Conservation (phyloP, 2,329 filamentous ascomycete genomes). For the Westerdykella sp. region DNA sequence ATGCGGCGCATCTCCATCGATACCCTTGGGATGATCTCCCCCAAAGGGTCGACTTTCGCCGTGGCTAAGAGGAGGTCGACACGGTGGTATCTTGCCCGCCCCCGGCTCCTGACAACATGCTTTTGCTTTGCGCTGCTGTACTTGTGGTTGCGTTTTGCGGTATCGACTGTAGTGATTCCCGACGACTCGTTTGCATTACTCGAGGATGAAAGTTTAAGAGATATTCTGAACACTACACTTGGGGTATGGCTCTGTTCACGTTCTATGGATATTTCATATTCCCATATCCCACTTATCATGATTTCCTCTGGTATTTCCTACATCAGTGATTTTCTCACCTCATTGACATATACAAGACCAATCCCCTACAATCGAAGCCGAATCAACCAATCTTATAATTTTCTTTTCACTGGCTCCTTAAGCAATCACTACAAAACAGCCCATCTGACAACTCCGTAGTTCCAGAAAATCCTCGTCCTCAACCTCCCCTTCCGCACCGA, state of each 20-base stretch:
- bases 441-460: slow-evolving; percentile 32
- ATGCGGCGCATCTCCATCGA: slow-evolving; percentile 28
- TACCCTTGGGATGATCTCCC: slow-evolving; percentile 20
- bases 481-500: slow-evolving; percentile 49
- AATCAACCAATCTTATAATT: too few relatives aligned
- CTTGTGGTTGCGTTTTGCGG: slow-evolving; percentile 15
- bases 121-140: slow-evolving; percentile 19
- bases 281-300: not conserved
- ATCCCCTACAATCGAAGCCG: too few relatives aligned
- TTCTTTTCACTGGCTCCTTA: too few relatives aligned
- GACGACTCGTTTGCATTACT: slow-evolving; percentile 19
- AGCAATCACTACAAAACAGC: too few relatives aligned
- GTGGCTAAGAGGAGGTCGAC: slow-evolving; percentile 13
- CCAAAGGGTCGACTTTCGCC: slow-evolving; percentile 11
- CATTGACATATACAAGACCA: not conserved
- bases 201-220: slow-evolving; percentile 16
- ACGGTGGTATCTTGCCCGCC: slow-evolving; percentile 16
- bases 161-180: slow-evolving; percentile 13
- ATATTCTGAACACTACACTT: slow-evolving; percentile 24
- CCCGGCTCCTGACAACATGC: slow-evolving; percentile 20
- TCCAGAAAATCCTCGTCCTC: slow-evolving; percentile 50
- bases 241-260: slow-evolving; percentile 13
- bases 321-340: not conserved
- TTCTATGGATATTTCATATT: not conserved
- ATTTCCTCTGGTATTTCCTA: not conserved